Evolutionary conservation across 768 basidiomycete species (phyloP).

Genomic region (Phylloporus sp.): DNA sequence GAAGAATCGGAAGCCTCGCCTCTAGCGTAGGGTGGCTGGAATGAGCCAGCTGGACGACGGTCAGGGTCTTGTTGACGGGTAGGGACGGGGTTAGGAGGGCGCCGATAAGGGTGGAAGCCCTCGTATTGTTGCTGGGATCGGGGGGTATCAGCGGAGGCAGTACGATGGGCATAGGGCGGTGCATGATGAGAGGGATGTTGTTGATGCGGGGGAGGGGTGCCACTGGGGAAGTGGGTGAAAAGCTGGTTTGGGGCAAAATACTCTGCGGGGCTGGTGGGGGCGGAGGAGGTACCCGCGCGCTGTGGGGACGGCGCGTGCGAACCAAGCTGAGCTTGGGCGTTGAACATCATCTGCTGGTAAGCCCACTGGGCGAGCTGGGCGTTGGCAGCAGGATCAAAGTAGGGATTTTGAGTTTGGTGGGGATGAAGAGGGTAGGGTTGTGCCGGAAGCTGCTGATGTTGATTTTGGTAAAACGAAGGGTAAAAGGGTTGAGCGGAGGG

Average conservation of each 20-base stretch:
- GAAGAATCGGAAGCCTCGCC: constrained; percentile 76
- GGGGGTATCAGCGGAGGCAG: constrained; percentile 27
- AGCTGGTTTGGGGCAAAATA: constrained; percentile 57
- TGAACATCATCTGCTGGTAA: constrained; percentile 90
- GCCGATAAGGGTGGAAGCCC: constrained; percentile 80
- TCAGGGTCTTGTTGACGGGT: constrained; percentile 35
- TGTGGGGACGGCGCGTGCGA: constrained; percentile 30
- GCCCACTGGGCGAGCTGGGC: constrained; percentile 83
- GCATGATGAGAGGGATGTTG: constrained; percentile 33
- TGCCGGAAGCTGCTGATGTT: constrained; percentile 49
- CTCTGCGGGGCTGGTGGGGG: constrained; percentile 40
- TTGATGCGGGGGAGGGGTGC: constrained; percentile 61
- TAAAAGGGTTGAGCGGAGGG: constrained; percentile 70
- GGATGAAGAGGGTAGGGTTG: constrained; percentile 45
- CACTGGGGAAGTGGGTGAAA: constrained; percentile 65
- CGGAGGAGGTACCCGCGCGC: constrained; percentile 37
- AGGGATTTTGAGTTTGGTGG: constrained; percentile 47
- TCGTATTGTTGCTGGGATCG: constrained; percentile 31
- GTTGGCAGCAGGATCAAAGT: constrained; percentile 70
- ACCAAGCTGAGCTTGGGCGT: constrained; percentile 43
- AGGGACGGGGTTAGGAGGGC: constrained; percentile 41
- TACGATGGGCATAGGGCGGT: constrained; percentile 37
- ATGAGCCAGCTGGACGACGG: constrained; percentile 45
- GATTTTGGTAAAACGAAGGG: constrained; percentile 72
- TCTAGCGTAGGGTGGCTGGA: constrained; percentile 75